Conservation (phyloP, 228 moss, liverwort and hornwort genomes). For the Sphagnum magellanicum region DNA sequence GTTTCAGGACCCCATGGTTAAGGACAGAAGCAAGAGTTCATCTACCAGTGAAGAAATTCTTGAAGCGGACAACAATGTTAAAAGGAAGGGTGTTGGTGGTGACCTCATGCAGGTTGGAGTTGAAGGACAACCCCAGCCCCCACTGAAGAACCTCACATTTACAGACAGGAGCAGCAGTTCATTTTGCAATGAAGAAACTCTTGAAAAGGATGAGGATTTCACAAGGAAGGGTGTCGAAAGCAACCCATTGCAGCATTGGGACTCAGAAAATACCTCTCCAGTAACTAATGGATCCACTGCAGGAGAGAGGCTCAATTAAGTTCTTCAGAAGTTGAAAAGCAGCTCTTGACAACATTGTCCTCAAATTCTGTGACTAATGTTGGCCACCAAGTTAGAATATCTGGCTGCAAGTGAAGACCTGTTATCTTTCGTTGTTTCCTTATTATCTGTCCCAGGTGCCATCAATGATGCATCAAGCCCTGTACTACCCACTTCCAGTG, state of each 20-base stretch:
- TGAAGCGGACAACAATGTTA: constrained; percentile 26
- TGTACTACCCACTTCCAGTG: no score
- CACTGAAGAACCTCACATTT: no score
- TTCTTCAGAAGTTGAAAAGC: constrained; percentile 19
- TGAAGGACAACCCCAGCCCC: no score
- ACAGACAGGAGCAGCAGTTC: no score
- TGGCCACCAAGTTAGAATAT: no score
- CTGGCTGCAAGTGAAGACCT: no score
- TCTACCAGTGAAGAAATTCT: constrained; percentile 27
- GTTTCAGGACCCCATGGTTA: constrained; percentile 2
- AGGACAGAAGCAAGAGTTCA: constrained; percentile 10
- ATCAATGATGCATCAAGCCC: no score
- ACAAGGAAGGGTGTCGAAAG: constrained; percentile 38
- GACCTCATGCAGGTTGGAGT: constrained; percentile 27
- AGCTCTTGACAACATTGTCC: no score
- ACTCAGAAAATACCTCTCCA: constrained; percentile 36
- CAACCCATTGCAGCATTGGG: constrained; percentile 46
- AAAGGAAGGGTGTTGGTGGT: constrained; percentile 37
- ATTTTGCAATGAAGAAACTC: no score
- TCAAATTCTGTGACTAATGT: no score
- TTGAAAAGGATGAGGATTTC: constrained; percentile 5
- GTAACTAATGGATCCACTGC: constrained; percentile 33
- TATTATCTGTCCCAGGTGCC: no score
- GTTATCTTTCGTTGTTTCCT: no score
- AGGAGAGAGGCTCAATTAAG: constrained; percentile 41